A percentile compares a stretch with the other conserved stretches of the same genome.
Evolutionary conservation across 257 asterid genomes (phyloP).

Genomic region (Solanum chilense): DNA sequence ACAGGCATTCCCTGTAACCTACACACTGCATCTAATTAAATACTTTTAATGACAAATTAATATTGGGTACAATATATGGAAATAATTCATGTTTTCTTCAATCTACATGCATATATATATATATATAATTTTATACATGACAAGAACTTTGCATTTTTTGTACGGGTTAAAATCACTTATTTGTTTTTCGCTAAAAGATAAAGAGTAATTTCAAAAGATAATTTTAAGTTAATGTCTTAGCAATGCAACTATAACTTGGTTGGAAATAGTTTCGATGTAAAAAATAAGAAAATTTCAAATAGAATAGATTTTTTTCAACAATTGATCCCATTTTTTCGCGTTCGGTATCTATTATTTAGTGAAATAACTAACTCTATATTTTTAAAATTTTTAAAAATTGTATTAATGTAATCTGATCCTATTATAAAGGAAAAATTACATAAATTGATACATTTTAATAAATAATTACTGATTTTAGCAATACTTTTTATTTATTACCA

Average conservation of each 20-base stretch:
- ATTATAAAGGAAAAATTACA: too few species aligned
- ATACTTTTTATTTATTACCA: too few species aligned
- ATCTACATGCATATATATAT: neutral
- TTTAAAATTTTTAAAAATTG: neutral
- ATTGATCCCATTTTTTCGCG: neutral
- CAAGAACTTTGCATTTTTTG: neutral
- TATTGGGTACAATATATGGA: neutral
- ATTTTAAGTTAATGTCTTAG: neutral
- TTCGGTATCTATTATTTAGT: neutral
- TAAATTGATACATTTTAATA: too few species aligned
- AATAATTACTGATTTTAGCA: too few species aligned
- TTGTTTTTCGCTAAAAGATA: neutral
- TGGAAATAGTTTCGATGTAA: neutral
- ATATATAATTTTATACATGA: neutral
- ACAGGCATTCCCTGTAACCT: neutral
- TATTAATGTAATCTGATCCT: neutral
- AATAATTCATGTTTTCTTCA: neutral
- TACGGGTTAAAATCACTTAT: neutral
- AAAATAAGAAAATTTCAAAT: neutral
- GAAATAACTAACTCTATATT: neutral
- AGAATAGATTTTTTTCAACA: neutral
- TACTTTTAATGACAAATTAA: neutral
- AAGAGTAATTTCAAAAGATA: neutral
- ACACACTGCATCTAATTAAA: neutral
- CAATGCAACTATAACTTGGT: neutral